These are phyloP conservation scores for Solanum pimpinellifolium DNA, from an alignment of 257 asterid species.

Conservation along the genomic window DNA sequence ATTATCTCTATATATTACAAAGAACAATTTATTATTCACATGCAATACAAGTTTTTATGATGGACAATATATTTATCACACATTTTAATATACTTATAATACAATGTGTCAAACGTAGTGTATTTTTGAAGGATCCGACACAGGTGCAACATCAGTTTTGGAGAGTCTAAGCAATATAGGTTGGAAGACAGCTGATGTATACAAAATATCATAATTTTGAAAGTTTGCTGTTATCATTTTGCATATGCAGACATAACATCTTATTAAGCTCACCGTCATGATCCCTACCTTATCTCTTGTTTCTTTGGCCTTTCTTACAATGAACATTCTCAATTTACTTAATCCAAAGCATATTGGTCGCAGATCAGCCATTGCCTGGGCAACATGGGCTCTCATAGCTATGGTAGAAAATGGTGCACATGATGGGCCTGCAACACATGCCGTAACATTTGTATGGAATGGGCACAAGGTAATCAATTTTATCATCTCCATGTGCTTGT, in stretches of 20 bases:
- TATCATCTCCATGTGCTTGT: neutral
- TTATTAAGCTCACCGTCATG: neutral
- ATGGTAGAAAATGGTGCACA: conserved; percentile 68
- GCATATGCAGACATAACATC: neutral
- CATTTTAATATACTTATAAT: too few relatives aligned
- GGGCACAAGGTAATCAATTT: conserved; percentile 62
- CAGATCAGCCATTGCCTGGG: conserved; percentile 99
- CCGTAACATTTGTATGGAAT: conserved; percentile 85
- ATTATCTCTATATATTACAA: too few relatives aligned
- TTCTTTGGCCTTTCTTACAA: neutral
- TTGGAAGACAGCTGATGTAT: neutral
- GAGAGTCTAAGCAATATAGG: neutral
- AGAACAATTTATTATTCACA: too few relatives aligned
- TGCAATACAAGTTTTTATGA: too few relatives aligned
- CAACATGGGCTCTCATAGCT: conserved; percentile 97
- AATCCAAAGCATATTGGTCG: conserved; percentile 5
- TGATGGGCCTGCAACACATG: conserved; percentile 90
- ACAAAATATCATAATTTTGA: neutral
- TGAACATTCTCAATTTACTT: neutral
- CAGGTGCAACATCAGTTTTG: neutral
- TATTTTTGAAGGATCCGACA: neutral
- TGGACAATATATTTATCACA: too few relatives aligned
- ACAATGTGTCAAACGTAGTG: neutral
- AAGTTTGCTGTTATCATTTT: neutral
- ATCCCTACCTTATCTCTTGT: neutral